Conservation (phyloP, 2,329 filamentous ascomycete genomes). For the Sordariomycetes sp. region DNA sequence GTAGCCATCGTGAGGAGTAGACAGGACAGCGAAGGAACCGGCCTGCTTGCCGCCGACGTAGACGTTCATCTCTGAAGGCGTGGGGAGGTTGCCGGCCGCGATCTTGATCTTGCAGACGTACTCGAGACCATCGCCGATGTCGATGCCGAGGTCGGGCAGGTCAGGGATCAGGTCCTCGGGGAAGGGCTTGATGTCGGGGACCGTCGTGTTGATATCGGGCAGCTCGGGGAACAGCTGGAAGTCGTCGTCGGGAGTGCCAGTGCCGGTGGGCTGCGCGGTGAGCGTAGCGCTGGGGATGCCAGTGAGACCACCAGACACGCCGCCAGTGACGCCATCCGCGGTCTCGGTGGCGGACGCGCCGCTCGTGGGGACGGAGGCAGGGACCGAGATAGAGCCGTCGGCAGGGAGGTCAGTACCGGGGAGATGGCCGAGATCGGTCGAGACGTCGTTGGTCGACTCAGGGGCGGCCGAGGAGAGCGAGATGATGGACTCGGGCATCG, state of each 20-base stretch:
- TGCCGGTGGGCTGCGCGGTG: not conserved
- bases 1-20: conserved; percentile 13
- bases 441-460: not conserved
- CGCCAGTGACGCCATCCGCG: not conserved
- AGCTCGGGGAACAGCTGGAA: not conserved
- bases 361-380: not conserved
- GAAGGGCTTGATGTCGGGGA: not conserved
- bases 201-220: conserved; percentile 11
- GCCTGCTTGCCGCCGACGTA: conserved; percentile 17
- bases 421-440: not conserved
- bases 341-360: not conserved
- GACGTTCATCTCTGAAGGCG: conserved; percentile 20
- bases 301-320: not conserved
- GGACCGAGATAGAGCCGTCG: not conserved
- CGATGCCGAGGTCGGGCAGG: not conserved
- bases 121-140: conserved; percentile 4
- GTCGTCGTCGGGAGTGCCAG: not conserved
- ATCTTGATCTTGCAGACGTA: conserved; percentile 21
- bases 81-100: conserved; percentile 19
- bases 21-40: conserved; percentile 21
- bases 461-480: not conserved
- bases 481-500: too few relatives aligned
- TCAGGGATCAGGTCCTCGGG: not conserved
- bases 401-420: not conserved
- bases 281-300: not conserved